Conservation (phyloP, 2,329 filamentous ascomycete genomes). For the Clarireedia monteithiana region DNA sequence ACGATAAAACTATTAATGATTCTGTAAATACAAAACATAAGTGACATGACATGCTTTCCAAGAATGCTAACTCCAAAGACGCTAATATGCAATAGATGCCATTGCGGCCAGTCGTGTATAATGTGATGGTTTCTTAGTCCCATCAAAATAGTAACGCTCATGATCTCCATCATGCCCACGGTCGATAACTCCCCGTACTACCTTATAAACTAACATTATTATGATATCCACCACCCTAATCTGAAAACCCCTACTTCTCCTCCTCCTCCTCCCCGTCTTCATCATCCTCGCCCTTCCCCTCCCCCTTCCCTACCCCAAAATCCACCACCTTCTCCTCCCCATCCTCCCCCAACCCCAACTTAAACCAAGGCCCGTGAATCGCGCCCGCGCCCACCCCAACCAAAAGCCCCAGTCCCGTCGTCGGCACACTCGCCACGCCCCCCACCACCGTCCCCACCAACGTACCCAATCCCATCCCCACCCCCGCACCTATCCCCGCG, state of each 20-base stretch:
- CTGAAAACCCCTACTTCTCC: background rate
- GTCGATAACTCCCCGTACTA: too few species aligned
- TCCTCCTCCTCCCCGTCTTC: background rate
- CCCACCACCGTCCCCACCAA: constrained; percentile 13
- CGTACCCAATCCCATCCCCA: constrained; percentile 17
- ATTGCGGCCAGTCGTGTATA: too few species aligned
- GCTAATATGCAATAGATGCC: too few species aligned
- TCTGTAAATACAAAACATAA: too few species aligned
- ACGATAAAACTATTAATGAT: too few species aligned
- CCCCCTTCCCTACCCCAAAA: constrained; percentile 1
- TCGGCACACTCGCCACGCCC: constrained; percentile 16
- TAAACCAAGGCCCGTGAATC: constrained; percentile 22
- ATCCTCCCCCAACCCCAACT: constrained; percentile 8
- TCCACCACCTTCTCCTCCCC: constrained; percentile 6
- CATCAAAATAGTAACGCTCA: too few species aligned
- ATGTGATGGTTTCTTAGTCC: too few species aligned
- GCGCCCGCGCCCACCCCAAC: constrained; percentile 16
- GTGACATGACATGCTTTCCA: too few species aligned
- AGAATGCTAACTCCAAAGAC: too few species aligned
- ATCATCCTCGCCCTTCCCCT: background rate
- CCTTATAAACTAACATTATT: too few species aligned
- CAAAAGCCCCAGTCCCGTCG: constrained; percentile 16
- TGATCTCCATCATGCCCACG: too few species aligned
- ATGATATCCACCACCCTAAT: too few species aligned
- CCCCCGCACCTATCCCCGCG: constrained; percentile 17